These are phyloP conservation scores for Tricharina praecox DNA, from an alignment of 495 filamentous ascomycete species.

Conservation along the genomic window DNA sequence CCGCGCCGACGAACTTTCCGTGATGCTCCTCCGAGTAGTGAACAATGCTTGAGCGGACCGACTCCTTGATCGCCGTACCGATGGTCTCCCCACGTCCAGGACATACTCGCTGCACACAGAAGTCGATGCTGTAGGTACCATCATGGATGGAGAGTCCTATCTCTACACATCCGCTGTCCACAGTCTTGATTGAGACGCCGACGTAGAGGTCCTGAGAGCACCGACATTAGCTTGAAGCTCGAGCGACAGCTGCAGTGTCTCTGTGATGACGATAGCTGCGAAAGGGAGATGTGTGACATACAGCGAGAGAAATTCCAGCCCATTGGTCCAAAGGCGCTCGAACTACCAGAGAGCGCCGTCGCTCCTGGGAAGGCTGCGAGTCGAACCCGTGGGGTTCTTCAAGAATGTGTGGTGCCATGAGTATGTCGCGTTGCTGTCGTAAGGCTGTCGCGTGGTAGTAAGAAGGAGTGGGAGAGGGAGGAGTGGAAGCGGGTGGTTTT, in stretches of 20 bases:
- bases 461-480: too few relatives aligned
- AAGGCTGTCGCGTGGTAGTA: too few relatives aligned
- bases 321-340: conserved; percentile 8
- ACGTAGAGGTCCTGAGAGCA: conserved; percentile 51
- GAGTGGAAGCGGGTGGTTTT: too few relatives aligned
- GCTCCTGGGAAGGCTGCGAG: conserved; percentile 6
- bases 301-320: conserved; percentile 19
- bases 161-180: conserved; percentile 33
- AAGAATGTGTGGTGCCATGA: not conserved
- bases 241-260: too few relatives aligned
- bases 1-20: conserved; percentile 51
- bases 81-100: conserved; percentile 27
- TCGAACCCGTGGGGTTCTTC: conserved; percentile 4
- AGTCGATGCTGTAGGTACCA: conserved; percentile 62
- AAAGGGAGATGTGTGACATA: conserved; percentile 6
- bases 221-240: too few relatives aligned
- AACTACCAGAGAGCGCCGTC: conserved; percentile 14
- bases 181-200: conserved; percentile 41
- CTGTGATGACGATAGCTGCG: too few relatives aligned
- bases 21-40: conserved; percentile 44
- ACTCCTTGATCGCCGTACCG: conserved; percentile 35
- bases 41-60: conserved; percentile 37
- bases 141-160: conserved; percentile 60
- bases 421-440: too few relatives aligned
- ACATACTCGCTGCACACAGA: conserved; percentile 41